phyloP scores from a whole-genome alignment of 768 basidiomycete species.

The Suillus subalutaceus region DNA sequence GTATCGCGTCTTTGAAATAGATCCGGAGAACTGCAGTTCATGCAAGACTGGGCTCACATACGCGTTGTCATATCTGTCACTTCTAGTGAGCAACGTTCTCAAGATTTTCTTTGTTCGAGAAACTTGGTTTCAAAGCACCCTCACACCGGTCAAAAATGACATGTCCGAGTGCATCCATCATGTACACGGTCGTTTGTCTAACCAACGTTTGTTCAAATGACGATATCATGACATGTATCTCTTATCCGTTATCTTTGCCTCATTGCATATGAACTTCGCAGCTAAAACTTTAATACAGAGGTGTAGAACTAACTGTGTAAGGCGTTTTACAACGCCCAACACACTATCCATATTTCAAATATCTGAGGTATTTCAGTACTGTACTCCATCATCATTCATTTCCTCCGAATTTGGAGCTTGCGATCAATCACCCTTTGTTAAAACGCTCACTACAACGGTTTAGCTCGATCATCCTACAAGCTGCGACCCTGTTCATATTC shows the following conservation, averaged over 20 bases:
- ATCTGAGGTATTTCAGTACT: neutral
- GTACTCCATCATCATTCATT: neutral
- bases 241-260: slow-evolving; percentile 7
- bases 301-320: neutral
- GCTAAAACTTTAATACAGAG: neutral
- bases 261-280: neutral
- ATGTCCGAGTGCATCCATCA: too few relatives aligned
- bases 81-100: neutral
- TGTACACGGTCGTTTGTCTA: too few relatives aligned
- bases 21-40: neutral
- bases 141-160: too few relatives aligned
- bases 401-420: neutral
- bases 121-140: neutral
- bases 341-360: neutral
- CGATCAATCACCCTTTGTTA: neutral
- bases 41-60: neutral
- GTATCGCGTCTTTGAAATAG: neutral
- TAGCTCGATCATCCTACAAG: neutral
- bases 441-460: neutral
- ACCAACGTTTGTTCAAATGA: neutral
- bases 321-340: neutral
- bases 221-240: too few relatives aligned
- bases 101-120: neutral
- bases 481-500: neutral
- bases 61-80: neutral